These are phyloP conservation scores for Exophiala xenobiotica DNA, from an alignment of 2,329 filamentous ascomycete species.

Conservation along the genomic window DNA sequence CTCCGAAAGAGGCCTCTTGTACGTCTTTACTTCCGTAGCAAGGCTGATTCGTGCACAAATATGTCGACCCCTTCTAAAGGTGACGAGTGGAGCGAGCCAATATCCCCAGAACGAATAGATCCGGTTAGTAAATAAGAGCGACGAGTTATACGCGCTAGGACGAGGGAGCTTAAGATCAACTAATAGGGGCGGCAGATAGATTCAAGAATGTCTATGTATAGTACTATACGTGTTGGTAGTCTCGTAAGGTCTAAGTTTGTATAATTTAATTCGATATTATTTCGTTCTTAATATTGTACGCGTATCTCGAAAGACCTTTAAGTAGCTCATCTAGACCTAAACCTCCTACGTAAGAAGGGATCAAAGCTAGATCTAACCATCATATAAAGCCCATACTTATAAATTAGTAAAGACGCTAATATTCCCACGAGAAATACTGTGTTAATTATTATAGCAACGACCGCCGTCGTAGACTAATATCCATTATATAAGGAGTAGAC, in stretches of 20 bases:
- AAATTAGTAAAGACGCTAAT: background rate
- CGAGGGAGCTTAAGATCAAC: background rate
- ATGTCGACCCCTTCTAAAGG: background rate
- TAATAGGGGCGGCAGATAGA: background rate
- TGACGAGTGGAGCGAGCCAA: background rate
- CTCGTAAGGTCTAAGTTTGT: no score
- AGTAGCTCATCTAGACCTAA: background rate
- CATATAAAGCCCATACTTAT: background rate
- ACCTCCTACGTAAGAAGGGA: background rate
- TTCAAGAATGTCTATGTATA: background rate
- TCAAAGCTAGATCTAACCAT: background rate
- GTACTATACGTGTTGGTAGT: no score
- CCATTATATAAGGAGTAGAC: constrained; percentile 51
- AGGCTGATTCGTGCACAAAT: constrained; percentile 1
- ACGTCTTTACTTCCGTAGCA: background rate
- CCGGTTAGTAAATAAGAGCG: background rate
- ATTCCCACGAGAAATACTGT: constrained; percentile 4
- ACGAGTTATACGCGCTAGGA: background rate
- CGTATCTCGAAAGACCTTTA: background rate
- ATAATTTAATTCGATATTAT: background rate
- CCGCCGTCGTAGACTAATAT: constrained; percentile 42
- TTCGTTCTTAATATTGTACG: background rate
- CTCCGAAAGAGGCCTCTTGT: background rate
- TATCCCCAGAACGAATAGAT: background rate
- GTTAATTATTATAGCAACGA: background rate